These are phyloP conservation scores for Venturia aucupariae DNA, from an alignment of 2,329 filamentous ascomycete genomes.

Conservation along the genomic window DNA sequence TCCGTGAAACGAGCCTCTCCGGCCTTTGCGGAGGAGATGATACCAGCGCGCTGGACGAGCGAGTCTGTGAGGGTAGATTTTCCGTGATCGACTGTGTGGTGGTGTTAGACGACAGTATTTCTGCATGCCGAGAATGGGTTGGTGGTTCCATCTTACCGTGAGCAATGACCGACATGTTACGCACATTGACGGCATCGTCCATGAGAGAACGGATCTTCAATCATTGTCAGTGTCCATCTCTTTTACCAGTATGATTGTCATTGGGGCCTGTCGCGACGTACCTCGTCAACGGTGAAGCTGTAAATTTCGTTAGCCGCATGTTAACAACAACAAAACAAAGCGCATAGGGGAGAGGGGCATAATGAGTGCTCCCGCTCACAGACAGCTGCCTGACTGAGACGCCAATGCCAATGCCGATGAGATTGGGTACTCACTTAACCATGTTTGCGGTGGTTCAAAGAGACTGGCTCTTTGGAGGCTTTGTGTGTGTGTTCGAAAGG, in stretches of 20 bases:
- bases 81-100: conserved; percentile 77
- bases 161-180: conserved; percentile 99
- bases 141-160: conserved; percentile 53
- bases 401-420: neutral
- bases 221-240: conserved; percentile 13
- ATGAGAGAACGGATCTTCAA: conserved; percentile 62
- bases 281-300: conserved; percentile 96
- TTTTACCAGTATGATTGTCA: conserved; percentile 8
- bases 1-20: conserved; percentile 94
- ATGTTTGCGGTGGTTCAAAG: conserved; percentile 68
- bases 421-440: conserved; percentile 79
- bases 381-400: neutral
- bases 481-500: neutral
- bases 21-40: conserved; percentile 96
- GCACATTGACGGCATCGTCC: conserved; percentile 69
- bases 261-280: conserved; percentile 36
- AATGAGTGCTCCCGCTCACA: neutral
- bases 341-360: neutral
- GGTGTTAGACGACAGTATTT: conserved; percentile 9
- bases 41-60: conserved; percentile 97
- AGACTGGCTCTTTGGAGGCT: neutral
- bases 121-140: neutral
- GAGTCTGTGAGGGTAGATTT: conserved; percentile 99
- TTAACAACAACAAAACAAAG: neutral
- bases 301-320: conserved; percentile 2